Conservation (phyloP, 805 yeast species). For the Tetrapisispora arboricola region DNA sequence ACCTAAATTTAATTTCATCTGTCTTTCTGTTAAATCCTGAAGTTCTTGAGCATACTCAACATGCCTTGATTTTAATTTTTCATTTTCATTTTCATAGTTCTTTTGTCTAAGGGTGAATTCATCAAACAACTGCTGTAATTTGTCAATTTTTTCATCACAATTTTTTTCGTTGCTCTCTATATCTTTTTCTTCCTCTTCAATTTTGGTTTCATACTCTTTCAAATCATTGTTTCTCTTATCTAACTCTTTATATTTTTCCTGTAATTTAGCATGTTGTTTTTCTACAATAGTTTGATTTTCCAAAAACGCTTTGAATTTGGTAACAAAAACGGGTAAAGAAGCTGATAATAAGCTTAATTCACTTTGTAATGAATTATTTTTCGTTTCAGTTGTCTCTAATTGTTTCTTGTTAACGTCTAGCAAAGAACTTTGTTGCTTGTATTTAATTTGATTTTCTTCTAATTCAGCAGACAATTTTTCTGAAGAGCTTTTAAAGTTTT, state of each 20-base stretch:
- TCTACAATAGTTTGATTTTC: constrained; percentile 30
- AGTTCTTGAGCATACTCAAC: constrained; percentile 31
- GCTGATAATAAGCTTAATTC: constrained; percentile 31
- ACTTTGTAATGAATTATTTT: constrained; percentile 33
- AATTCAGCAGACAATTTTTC: constrained; percentile 48
- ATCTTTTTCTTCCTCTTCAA: constrained; percentile 25
- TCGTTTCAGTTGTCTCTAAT: constrained; percentile 47
- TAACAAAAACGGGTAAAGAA: constrained; percentile 17
- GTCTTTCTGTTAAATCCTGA: constrained; percentile 32
- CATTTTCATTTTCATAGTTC: constrained; percentile 14
- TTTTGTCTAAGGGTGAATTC: constrained; percentile 25
- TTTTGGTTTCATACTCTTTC: constrained; percentile 23
- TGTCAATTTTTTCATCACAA: constrained; percentile 30
- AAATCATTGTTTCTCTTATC: constrained; percentile 31
- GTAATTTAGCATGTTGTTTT: constrained; percentile 25
- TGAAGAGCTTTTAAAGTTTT: constrained; percentile 57
- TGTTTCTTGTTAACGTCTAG: constrained; percentile 58
- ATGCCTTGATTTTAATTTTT: constrained; percentile 32
- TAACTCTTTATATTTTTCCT: constrained; percentile 19
- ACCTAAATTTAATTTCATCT: constrained; percentile 28
- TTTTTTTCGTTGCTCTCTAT: constrained; percentile 29
- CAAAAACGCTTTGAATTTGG: constrained; percentile 25
- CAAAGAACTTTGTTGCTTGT: constrained; percentile 50
- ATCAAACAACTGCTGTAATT: constrained; percentile 28
- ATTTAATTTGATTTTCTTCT: constrained; percentile 40